Evolutionary conservation across 495 filamentous ascomycete species (phyloP).

Genomic region (Aspergillus bridgeri): DNA sequence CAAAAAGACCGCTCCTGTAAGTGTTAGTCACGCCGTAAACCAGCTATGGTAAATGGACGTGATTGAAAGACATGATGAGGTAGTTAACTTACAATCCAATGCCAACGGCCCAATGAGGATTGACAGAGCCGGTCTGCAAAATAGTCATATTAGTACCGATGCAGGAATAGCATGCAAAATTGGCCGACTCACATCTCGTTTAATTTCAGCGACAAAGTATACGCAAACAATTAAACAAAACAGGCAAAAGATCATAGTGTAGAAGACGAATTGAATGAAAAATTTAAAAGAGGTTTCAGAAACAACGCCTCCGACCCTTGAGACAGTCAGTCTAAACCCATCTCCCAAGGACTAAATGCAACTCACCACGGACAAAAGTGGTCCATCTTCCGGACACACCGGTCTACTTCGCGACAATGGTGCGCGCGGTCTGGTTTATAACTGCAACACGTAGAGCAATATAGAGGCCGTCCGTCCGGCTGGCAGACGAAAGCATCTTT

Average conservation of each 20-base stretch:
- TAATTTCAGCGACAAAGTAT: conserved; percentile 49
- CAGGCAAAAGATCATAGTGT: conserved; percentile 63
- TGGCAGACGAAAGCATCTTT: conserved; percentile 82
- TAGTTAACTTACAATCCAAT: conserved; percentile 55
- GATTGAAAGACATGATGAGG: not conserved
- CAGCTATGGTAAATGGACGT: not conserved
- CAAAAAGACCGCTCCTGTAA: conserved; percentile 63
- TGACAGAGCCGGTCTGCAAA: conserved; percentile 30
- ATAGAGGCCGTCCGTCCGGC: conserved; percentile 71
- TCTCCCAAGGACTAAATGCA: not conserved
- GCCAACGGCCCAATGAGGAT: conserved; percentile 52
- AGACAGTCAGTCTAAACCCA: not conserved
- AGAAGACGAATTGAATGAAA: conserved; percentile 80
- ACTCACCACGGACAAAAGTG: conserved; percentile 87
- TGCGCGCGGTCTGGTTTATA: conserved; percentile 85
- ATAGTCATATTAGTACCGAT: conserved; percentile 12
- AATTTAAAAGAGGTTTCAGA: conserved; percentile 84
- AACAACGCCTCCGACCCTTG: conserved; percentile 80
- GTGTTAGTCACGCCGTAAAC: conserved; percentile 6
- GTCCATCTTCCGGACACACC: conserved; percentile 86
- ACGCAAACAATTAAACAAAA: conserved; percentile 60
- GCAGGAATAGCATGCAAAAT: not conserved
- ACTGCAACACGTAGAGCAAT: conserved; percentile 73
- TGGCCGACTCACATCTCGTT: conserved; percentile 28
- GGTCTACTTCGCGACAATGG: conserved; percentile 74